These are phyloP conservation scores for Apiospora arundinis DNA, from an alignment of 2,329 filamentous ascomycete genomes.

Conservation along the genomic window DNA sequence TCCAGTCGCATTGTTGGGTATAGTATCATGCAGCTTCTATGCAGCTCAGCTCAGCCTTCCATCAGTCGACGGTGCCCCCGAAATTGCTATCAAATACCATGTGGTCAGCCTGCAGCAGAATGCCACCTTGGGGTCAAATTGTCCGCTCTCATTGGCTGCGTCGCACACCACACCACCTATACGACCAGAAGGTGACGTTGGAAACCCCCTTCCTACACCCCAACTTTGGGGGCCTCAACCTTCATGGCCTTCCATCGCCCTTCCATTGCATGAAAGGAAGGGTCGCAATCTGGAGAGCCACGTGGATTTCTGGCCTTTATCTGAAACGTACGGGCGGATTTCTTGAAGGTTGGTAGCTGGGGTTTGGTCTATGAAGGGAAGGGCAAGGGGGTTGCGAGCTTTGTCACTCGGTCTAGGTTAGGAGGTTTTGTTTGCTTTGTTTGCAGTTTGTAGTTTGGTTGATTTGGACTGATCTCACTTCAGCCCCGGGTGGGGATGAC, in stretches of 20 bases:
- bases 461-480: not conserved
- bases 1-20: not conserved
- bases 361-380: not conserved
- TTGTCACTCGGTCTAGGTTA: not conserved
- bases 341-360: not conserved
- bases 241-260: not conserved
- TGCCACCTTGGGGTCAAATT: not conserved
- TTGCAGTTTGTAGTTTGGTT: not conserved
- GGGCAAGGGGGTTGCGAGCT: not conserved
- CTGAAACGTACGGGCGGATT: conserved; percentile 1
- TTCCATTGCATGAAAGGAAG: not conserved
- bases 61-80: not conserved
- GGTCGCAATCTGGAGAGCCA: not conserved
- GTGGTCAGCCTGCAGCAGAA: conserved; percentile 7
- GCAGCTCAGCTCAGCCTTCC: not conserved
- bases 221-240: not conserved
- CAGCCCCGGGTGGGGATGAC: not conserved
- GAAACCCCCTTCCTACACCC: not conserved
- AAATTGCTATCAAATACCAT: not conserved
- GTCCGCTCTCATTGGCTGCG: not conserved
- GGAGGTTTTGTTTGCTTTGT: not conserved
- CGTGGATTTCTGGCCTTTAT: not conserved
- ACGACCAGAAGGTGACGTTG: conserved; percentile 2
- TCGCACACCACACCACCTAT: not conserved
- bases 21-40: not conserved